These are phyloP conservation scores for Malassezia equina DNA, from an alignment of 1,284 basidiomycete genomes.

Conservation along the genomic window DNA sequence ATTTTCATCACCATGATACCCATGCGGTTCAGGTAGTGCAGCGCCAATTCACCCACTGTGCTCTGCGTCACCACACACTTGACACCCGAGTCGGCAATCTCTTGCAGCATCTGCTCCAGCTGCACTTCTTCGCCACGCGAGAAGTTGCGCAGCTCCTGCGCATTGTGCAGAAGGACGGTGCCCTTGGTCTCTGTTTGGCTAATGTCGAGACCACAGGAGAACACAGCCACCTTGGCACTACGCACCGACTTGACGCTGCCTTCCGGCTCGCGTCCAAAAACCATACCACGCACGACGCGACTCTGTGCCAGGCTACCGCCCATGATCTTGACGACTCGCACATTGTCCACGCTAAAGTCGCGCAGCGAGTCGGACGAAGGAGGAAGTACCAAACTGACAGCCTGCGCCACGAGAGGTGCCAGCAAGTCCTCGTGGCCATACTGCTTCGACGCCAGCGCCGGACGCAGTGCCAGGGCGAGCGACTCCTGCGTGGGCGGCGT, in stretches of 20 bases:
- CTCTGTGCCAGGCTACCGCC: slow-evolving; percentile 75
- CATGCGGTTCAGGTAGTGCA: slow-evolving; percentile 92
- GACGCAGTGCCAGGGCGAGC: slow-evolving; percentile 70
- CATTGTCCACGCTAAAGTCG: slow-evolving; percentile 67
- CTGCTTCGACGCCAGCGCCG: slow-evolving; percentile 91
- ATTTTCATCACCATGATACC: slow-evolving; percentile 92
- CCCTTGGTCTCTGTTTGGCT: slow-evolving; percentile 98
- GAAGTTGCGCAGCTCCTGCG: slow-evolving; percentile 84
- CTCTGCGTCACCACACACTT: slow-evolving; percentile 88
- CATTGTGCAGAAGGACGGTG: slow-evolving; percentile 89
- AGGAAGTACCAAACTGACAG: slow-evolving; percentile 53
- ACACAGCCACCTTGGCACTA: slow-evolving; percentile 58
- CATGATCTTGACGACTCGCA: slow-evolving; percentile 97
- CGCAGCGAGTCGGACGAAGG: slow-evolving; percentile 18
- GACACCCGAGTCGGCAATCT: slow-evolving; percentile 90
- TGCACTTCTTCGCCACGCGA: slow-evolving; percentile 78
- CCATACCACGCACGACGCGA: slow-evolving; percentile 91
- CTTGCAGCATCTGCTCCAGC: slow-evolving; percentile 57
- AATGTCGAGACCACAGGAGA: slow-evolving; percentile 81
- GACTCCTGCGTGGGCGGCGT: slow-evolving; percentile 68
- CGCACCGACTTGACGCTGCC: slow-evolving; percentile 65
- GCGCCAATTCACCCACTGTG: slow-evolving; percentile 83
- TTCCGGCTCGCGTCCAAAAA: slow-evolving; percentile 90
- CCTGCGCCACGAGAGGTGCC: slow-evolving; percentile 78
- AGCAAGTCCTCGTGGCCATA: slow-evolving; percentile 83